Conservation (phyloP, 306 rosid species). For the Alnus rubra region DNA sequence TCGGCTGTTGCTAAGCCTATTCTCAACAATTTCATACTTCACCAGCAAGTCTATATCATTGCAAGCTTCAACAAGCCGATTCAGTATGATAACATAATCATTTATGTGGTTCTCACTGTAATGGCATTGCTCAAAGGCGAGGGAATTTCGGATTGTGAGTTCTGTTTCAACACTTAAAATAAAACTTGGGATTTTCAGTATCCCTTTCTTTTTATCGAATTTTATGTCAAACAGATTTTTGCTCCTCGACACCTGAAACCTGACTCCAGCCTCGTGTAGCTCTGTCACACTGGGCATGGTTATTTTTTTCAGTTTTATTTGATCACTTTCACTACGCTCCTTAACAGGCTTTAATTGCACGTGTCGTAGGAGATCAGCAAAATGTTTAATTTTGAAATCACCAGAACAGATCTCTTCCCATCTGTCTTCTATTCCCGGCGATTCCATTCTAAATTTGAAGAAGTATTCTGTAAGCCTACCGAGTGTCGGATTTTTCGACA, state of each 20-base stretch:
- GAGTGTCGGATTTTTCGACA: neutral
- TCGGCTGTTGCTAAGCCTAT: conserved; percentile 20
- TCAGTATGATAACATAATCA: conserved; percentile 23
- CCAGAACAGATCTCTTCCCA: too few relatives aligned
- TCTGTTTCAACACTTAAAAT: neutral
- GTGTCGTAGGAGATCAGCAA: too few relatives aligned
- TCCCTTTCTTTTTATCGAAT: conserved; percentile 12
- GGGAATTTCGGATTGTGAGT: conserved; percentile 16
- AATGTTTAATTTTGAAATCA: too few relatives aligned
- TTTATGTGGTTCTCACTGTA: neutral
- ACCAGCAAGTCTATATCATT: conserved; percentile 30
- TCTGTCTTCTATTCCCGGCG: too few relatives aligned
- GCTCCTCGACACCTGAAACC: too few relatives aligned
- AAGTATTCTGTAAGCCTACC: conserved; percentile 16
- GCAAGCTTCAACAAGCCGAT: conserved; percentile 17
- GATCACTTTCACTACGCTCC: too few relatives aligned
- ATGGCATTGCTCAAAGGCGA: conserved; percentile 43
- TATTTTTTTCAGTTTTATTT: too few relatives aligned
- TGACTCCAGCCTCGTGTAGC: conserved; percentile 16
- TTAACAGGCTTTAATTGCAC: too few relatives aligned
- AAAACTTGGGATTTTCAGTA: conserved; percentile 34
- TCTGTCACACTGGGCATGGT: too few relatives aligned
- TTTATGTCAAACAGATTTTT: conserved; percentile 18
- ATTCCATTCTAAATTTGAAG: conserved; percentile 2
- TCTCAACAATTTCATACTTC: conserved; percentile 3